Percentiles rank a stretch among this genome's conserved stretches.
Conservation (phyloP, 1,284 basidiomycete species). For the Rhizoctonia solani region DNA sequence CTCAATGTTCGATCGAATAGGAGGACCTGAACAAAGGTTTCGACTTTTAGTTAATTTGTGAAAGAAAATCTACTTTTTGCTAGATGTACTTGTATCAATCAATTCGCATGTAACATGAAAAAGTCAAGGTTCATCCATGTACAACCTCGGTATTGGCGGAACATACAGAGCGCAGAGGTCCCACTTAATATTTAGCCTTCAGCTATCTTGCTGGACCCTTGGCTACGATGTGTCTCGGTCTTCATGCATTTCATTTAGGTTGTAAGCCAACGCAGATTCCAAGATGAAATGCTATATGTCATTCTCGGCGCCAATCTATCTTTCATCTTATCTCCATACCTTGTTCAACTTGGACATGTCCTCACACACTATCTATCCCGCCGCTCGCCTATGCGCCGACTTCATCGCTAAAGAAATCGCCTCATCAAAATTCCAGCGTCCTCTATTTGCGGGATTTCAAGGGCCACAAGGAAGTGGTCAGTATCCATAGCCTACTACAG, state of each 20-base stretch:
- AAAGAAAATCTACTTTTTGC: not conserved
- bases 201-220: too few species aligned
- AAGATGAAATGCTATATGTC: too few species aligned
- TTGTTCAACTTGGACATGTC: too few species aligned
- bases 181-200: too few species aligned
- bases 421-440: slow-evolving; percentile 41
- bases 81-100: too few species aligned
- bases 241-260: not conserved
- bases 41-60: not conserved
- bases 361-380: slow-evolving; percentile 15
- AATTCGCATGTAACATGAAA: too few species aligned
- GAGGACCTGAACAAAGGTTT: slow-evolving; percentile 83
- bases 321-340: not conserved
- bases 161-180: too few species aligned
- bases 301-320: too few species aligned
- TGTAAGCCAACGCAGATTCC: too few species aligned
- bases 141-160: too few species aligned
- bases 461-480: slow-evolving; percentile 88
- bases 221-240: too few species aligned
- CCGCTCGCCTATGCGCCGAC: slow-evolving; percentile 23
- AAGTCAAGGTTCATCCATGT: too few species aligned
- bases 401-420: slow-evolving; percentile 1
- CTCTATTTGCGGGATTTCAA: slow-evolving; percentile 79
- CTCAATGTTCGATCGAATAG: not conserved
- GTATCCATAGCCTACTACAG: slow-evolving; percentile 45